Evolutionary conservation across 1,139 yeast genomes (phyloP).

Genomic region (Hyphopichia fennica): DNA sequence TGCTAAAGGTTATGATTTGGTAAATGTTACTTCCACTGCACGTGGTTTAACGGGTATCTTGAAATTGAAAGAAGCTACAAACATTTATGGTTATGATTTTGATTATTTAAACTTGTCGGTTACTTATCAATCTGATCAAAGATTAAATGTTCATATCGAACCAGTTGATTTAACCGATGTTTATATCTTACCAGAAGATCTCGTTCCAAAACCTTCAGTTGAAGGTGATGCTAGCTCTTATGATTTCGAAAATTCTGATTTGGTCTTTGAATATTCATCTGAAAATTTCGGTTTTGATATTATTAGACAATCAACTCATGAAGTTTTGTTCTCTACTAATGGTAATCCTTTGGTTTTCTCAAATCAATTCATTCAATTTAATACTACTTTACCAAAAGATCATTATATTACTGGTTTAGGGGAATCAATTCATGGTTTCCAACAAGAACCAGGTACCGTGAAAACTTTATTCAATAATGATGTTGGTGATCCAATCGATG

Average conservation of each 20-base stretch:
- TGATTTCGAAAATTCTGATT: conserved; percentile 16
- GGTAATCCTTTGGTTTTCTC: conserved; percentile 31
- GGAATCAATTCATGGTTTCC: conserved; percentile 28
- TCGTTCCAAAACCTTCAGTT: conserved; percentile 19
- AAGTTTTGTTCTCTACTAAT: conserved; percentile 25
- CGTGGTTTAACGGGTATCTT: conserved; percentile 23
- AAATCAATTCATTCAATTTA: conserved; percentile 30
- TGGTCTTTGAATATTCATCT: conserved; percentile 19
- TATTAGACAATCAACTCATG: conserved; percentile 21
- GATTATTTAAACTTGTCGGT: conserved; percentile 24
- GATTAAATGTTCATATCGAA: conserved; percentile 25
- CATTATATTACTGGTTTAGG: conserved; percentile 31
- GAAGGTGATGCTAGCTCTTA: conserved; percentile 10
- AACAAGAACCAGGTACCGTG: conserved; percentile 25
- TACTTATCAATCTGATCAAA: conserved; percentile 21
- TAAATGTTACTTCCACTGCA: conserved; percentile 13
- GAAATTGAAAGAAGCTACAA: conserved; percentile 20
- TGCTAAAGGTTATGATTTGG: conserved; percentile 25
- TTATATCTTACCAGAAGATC: conserved; percentile 22
- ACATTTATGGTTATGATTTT: conserved; percentile 31
- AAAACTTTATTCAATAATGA: conserved; percentile 24
- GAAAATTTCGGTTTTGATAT: conserved; percentile 27
- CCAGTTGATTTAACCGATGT: conserved; percentile 25
- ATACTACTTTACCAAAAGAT: conserved; percentile 24
- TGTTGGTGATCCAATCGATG: conserved; percentile 22